phyloP scores from a whole-genome alignment of 345 rosid genomes.

The Citrus maxima region DNA sequence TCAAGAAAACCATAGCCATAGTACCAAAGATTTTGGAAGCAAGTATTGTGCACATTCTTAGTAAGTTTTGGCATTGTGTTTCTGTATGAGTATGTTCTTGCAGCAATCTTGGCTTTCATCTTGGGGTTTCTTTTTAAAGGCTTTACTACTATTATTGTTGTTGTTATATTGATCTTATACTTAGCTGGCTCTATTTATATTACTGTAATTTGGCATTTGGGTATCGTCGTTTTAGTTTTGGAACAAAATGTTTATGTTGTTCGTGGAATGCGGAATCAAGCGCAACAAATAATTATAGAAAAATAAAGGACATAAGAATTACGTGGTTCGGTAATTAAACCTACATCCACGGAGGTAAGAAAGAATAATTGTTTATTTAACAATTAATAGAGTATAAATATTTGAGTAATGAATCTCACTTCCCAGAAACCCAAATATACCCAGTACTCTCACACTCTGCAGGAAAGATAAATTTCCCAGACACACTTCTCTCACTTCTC shows the following conservation, averaged over 20 bases:
- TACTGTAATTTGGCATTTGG: slow-evolving; percentile 50
- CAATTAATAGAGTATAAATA: too few species aligned
- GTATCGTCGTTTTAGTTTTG: slow-evolving; percentile 49
- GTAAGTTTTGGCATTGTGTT: slow-evolving; percentile 32
- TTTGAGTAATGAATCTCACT: too few species aligned
- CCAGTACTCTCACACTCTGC: too few species aligned
- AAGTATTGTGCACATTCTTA: slow-evolving; percentile 42
- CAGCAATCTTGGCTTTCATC: slow-evolving; percentile 9
- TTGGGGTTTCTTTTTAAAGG: neutral
- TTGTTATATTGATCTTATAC: slow-evolving; percentile 6
- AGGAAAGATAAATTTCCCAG: too few species aligned
- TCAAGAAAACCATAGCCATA: slow-evolving; percentile 34
- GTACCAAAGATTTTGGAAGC: slow-evolving; percentile 54
- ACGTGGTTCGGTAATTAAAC: too few species aligned
- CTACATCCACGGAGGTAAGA: too few species aligned
- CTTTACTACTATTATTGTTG: neutral
- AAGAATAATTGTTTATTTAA: too few species aligned
- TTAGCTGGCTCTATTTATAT: slow-evolving; percentile 37
- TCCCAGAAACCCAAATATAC: too few species aligned
- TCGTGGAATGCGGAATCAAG: too few species aligned
- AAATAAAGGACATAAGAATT: too few species aligned
- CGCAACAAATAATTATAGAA: too few species aligned
- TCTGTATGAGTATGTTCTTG: slow-evolving; percentile 19
- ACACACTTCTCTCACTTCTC: too few species aligned
- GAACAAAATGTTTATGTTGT: slow-evolving; percentile 33